Evolutionary conservation across 1,284 basidiomycete species (phyloP).

Genomic region (Cryptococcus sp.): DNA sequence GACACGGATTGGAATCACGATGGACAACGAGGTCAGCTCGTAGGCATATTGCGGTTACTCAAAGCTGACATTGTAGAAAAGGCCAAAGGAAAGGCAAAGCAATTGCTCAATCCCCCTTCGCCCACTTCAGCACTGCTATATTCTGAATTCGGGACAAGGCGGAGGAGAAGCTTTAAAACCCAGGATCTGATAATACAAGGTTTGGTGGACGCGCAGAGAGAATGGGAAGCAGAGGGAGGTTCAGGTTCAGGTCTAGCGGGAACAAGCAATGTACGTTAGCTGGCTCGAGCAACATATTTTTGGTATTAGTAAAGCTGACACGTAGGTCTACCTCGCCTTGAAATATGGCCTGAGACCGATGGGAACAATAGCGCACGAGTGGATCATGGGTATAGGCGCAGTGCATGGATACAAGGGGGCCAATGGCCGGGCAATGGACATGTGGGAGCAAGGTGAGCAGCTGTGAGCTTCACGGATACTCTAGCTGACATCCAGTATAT

Average conservation of each 20-base stretch:
- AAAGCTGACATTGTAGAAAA: slow-evolving; percentile 44
- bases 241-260: slow-evolving; percentile 61
- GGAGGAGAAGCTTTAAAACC: slow-evolving; percentile 70
- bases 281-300: too few relatives aligned
- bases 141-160: slow-evolving; percentile 89
- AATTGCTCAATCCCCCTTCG: slow-evolving; percentile 53
- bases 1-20: slow-evolving; percentile 78
- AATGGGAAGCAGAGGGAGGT: slow-evolving; percentile 45
- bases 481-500: slow-evolving; percentile 51
- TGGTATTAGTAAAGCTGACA: too few relatives aligned
- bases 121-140: slow-evolving; percentile 60
- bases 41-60: neutral
- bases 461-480: neutral
- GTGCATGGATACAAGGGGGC: slow-evolving; percentile 70
- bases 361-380: slow-evolving; percentile 90
- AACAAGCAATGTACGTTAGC: slow-evolving; percentile 78
- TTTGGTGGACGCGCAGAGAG: slow-evolving; percentile 60
- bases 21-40: slow-evolving; percentile 57
- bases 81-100: slow-evolving; percentile 66
- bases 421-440: slow-evolving; percentile 65
- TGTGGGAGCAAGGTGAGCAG: slow-evolving; percentile 64
- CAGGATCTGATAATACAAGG: slow-evolving; percentile 75
- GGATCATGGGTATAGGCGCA: slow-evolving; percentile 91
- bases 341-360: slow-evolving; percentile 64
- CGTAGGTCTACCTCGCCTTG: slow-evolving; percentile 70